Evolutionary conservation across 129 eudicot species (phyloP).

Genomic region (Ambrosia artemisiifolia): DNA sequence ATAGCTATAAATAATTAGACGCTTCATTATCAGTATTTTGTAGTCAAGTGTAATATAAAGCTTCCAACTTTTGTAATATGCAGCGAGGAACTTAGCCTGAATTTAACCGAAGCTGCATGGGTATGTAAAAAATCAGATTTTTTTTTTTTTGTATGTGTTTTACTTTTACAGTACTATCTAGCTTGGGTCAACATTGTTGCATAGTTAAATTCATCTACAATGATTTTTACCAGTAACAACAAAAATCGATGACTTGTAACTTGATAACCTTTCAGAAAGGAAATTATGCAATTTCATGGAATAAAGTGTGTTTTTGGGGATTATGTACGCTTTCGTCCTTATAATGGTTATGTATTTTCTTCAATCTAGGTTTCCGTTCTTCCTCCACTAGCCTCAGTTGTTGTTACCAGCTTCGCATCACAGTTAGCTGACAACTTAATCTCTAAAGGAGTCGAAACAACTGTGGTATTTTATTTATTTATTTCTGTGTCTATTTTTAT

Average conservation of each 20-base stretch:
- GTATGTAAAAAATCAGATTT: conserved; percentile 36
- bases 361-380: conserved; percentile 80
- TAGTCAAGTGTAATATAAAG: conserved; percentile 9
- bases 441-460: conserved; percentile 77
- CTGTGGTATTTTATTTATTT: conserved; percentile 45
- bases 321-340: conserved; percentile 3
- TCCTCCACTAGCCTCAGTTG: conserved; percentile 89
- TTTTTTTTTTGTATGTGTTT: conserved; percentile 18
- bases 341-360: conserved; percentile 10
- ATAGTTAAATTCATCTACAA: neutral
- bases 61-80: conserved; percentile 29
- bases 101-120: conserved; percentile 96
- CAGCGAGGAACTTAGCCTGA: conserved; percentile 86
- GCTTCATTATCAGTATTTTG: neutral
- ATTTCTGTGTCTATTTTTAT: neutral
- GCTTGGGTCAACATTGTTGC: neutral
- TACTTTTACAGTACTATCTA: neutral
- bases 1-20: neutral
- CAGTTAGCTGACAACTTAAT: conserved; percentile 86
- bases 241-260: neutral
- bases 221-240: neutral
- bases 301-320: neutral
- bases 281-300: neutral
- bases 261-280: neutral
- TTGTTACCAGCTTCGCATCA: conserved; percentile 80